Base-by-base conservation (phyloP, 2,329 filamentous ascomycete genomes). In the Rasamsonia emersonii region DNA sequence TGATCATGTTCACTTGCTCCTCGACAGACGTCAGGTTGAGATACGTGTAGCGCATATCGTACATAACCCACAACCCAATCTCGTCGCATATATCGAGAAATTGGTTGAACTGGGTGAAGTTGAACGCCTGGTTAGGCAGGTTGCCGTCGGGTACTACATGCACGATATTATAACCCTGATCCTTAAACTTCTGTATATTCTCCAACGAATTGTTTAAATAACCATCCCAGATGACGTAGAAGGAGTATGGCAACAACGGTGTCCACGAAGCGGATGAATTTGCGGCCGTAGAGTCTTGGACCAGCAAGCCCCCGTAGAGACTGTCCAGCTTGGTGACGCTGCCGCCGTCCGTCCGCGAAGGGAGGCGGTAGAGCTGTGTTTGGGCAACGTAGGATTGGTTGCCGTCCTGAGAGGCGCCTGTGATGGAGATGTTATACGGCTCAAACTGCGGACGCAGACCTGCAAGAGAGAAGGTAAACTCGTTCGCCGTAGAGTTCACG, bases 251-350 rank as follows among this genome's bases (percentile, higher is more conserved):
- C n/a, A 68, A 55, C 4, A 70, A 33, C 0, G 59, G 43, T 19
- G 54, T 54, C 52, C 59, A 65, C 6, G 23, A 13, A 16, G 25
- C 29, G n/a, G n/a, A n/a, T n/a, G n/a, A n/a, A n/a, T 33, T 29
- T 11, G 38, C 42, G 7, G 40, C 30, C 10, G 47, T 50, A 25
- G 51, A 54, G 33, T 62, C 60, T 21, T 59, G 58, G 1, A 68
- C 54, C 4, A 61, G 45, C 14, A 70, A 54, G 5, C 63, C 65
- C 10, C 65, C 65, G 36, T 62, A 55, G 0, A 70, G 51, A 33
- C 59, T 60, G 36, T 71, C 68, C 4, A 71, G 51, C 37, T 64
- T 67, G 4, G 64, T 60, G 4, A 61, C 58, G 35, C 62, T 68
- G 18, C 67, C 66, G 17, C 51, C 52, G 29, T 57, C 54, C 4